Evolutionary conservation across 2,329 filamentous ascomycete species (phyloP).

Genomic region (Fusarium sp.): DNA sequence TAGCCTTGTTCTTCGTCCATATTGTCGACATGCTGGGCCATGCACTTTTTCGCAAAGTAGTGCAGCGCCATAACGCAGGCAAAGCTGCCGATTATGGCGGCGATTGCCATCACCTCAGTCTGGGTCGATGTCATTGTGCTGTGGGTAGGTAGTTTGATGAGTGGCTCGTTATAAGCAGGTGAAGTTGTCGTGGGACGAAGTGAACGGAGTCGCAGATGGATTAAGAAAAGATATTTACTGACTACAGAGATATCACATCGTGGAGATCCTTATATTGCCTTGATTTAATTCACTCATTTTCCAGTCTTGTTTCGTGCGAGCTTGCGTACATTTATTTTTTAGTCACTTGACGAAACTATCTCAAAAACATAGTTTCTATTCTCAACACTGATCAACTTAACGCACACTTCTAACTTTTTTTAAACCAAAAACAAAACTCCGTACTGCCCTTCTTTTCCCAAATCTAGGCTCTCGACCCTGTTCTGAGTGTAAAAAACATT

Average conservation of each 20-base stretch:
- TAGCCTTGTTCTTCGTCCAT: background rate
- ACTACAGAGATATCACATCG: background rate
- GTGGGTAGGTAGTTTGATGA: too few relatives aligned
- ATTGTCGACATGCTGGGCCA: too few relatives aligned
- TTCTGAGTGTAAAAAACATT: background rate
- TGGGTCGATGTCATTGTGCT: too few relatives aligned
- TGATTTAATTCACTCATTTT: too few relatives aligned
- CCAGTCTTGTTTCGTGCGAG: background rate
- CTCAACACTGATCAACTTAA: background rate
- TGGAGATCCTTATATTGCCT: background rate
- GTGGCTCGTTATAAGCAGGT: background rate
- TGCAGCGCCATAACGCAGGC: too few relatives aligned
- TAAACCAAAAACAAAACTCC: background rate
- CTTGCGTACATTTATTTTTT: background rate
- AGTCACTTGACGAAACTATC: background rate
- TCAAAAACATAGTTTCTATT: background rate
- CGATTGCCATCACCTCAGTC: too few relatives aligned
- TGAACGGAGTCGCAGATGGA: too few relatives aligned
- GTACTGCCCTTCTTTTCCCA: background rate
- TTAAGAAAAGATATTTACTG: background rate
- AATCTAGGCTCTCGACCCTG: too few relatives aligned
- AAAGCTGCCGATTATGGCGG: too few relatives aligned
- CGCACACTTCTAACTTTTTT: background rate
- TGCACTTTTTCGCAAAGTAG: too few relatives aligned
- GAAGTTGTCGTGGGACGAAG: too few relatives aligned